Conservation (phyloP, 495 filamentous ascomycete species). For the Penicillium manginii region DNA sequence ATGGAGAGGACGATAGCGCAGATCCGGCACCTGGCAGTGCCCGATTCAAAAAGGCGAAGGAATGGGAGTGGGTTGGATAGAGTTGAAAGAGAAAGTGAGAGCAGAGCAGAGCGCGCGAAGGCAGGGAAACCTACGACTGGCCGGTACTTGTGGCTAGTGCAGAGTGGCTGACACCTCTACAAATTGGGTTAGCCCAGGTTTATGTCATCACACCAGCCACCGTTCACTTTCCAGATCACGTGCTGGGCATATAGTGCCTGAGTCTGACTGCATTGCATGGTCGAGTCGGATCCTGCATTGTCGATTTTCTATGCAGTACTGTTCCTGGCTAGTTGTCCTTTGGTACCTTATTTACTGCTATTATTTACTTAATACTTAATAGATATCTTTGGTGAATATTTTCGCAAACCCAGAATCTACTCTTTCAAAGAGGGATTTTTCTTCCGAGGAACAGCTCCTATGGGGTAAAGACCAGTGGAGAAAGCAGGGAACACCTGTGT, state of each 20-base stretch:
- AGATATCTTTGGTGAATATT: background rate
- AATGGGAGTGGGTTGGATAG: background rate
- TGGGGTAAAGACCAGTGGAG: slow-evolving; percentile 28
- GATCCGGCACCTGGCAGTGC: slow-evolving; percentile 21
- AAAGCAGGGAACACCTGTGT: slow-evolving; percentile 27
- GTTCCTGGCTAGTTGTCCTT: background rate
- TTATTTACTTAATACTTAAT: background rate
- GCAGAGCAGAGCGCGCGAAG: slow-evolving; percentile 5
- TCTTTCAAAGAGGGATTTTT: slow-evolving; percentile 7
- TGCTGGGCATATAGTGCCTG: background rate
- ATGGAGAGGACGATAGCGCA: slow-evolving; percentile 7
- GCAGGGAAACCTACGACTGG: slow-evolving; percentile 3
- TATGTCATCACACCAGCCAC: background rate
- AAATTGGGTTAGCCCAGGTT: no score
- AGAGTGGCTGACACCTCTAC: no score
- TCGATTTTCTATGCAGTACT: background rate
- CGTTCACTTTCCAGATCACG: background rate
- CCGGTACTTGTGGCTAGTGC: background rate
- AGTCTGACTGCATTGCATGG: background rate
- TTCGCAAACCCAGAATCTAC: background rate
- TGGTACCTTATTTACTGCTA: background rate
- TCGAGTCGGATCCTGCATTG: background rate
- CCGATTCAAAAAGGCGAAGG: slow-evolving; percentile 4
- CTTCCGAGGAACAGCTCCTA: slow-evolving; percentile 8
- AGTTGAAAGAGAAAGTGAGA: slow-evolving; percentile 5